Evolutionary conservation across 805 yeast genomes (phyloP).

Genomic region (Candida fluviatilis): DNA sequence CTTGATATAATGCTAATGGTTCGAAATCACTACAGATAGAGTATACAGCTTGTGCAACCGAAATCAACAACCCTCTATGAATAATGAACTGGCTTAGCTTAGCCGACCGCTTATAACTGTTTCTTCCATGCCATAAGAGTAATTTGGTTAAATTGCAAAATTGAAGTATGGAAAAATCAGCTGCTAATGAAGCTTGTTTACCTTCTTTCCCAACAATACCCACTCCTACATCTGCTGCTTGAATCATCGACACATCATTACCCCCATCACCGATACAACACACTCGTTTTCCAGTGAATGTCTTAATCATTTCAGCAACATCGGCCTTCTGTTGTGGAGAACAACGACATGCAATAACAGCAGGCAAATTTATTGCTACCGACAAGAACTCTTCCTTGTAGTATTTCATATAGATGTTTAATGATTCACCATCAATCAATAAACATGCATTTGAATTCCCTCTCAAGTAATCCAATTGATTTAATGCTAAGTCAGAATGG

Average conservation of each 20-base stretch:
- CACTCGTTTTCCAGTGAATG: slow-evolving; percentile 79
- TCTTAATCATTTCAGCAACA: slow-evolving; percentile 76
- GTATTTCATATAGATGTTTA: slow-evolving; percentile 61
- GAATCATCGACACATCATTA: slow-evolving; percentile 98
- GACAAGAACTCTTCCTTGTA: slow-evolving; percentile 71
- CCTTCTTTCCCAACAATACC: slow-evolving; percentile 99
- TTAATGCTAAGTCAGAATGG: slow-evolving; percentile 64
- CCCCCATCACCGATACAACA: slow-evolving; percentile 99
- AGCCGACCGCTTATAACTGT: slow-evolving; percentile 93
- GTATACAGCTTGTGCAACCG: slow-evolving; percentile 92
- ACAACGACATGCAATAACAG: slow-evolving; percentile 98
- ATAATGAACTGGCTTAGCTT: slow-evolving; percentile 93
- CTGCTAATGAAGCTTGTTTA: slow-evolving; percentile 93
- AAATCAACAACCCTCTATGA: slow-evolving; percentile 90
- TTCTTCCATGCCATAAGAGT: slow-evolving; percentile 96
- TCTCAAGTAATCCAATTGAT: slow-evolving; percentile 67
- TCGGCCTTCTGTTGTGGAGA: slow-evolving; percentile 99
- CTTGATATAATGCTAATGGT: slow-evolving; percentile 92
- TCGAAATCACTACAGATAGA: slow-evolving; percentile 84
- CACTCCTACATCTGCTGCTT: slow-evolving; percentile 97
- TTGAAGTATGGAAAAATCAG: slow-evolving; percentile 92
- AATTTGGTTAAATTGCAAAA: slow-evolving; percentile 85
- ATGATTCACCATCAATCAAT: slow-evolving; percentile 90
- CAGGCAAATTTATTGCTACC: slow-evolving; percentile 74
- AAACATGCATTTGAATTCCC: slow-evolving; percentile 65